phyloP scores from a whole-genome alignment of 2,329 filamentous ascomycete species.

The Cucurbitaria berberidis region DNA sequence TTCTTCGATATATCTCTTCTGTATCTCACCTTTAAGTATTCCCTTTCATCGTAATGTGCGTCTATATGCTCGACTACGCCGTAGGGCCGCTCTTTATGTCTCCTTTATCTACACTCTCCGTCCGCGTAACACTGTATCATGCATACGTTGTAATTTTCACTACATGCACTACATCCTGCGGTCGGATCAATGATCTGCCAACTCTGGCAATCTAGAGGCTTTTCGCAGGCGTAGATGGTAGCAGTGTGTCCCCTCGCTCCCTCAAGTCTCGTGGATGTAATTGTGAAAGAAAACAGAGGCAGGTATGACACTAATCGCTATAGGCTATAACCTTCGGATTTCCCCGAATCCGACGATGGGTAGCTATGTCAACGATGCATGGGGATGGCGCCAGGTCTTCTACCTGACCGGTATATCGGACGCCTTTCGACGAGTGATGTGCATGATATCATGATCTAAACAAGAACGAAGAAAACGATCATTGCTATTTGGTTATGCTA shows the following conservation, averaged over 20 bases:
- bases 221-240: conserved; percentile 41
- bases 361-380: conserved; percentile 16
- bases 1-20: no score
- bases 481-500: background rate
- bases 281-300: conserved; percentile 24
- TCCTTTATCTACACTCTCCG: conserved; percentile 37
- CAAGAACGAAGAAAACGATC: background rate
- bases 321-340: conserved; percentile 26
- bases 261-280: conserved; percentile 32
- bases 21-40: background rate
- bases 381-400: conserved; percentile 26
- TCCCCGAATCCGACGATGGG: conserved; percentile 24
- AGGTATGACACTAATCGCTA: conserved; percentile 27
- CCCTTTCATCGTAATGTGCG: conserved; percentile 19
- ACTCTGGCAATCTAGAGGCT: conserved; percentile 57
- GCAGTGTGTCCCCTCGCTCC: conserved; percentile 23
- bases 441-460: no score
- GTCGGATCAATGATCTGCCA: conserved; percentile 55
- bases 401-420: conserved; percentile 9
- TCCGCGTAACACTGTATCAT: conserved; percentile 55
- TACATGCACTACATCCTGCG: conserved; percentile 61
- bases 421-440: no score
- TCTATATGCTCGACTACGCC: conserved; percentile 37
- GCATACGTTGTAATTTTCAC: conserved; percentile 64
- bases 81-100: conserved; percentile 34